A percentile compares a stretch with the other conserved stretches of the same genome.
Evolutionary conservation across 139 green algal species (phyloP).

Genomic region (Klebsormidium nitens): DNA sequence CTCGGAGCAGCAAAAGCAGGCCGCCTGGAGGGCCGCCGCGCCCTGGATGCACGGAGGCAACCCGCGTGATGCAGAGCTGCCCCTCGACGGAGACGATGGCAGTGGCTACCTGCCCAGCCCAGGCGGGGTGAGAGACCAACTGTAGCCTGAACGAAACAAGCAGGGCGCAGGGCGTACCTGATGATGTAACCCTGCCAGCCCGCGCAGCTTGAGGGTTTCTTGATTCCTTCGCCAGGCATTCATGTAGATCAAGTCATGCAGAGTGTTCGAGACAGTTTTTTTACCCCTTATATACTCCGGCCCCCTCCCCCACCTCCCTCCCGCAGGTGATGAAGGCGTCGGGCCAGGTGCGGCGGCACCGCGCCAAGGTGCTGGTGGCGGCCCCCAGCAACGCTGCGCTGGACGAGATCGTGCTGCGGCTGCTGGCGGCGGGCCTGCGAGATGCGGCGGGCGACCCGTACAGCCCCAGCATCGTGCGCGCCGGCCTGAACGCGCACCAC

Average conservation of each 20-base stretch:
- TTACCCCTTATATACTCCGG: too few relatives aligned
- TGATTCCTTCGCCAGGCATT: too few relatives aligned
- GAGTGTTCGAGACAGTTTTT: too few relatives aligned
- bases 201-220: too few relatives aligned
- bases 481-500: slow-evolving; percentile 43
- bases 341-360: background rate
- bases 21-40: slow-evolving; percentile 25
- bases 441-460: slow-evolving; percentile 32
- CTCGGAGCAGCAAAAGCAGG: background rate
- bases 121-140: too few relatives aligned
- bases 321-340: slow-evolving; percentile 21
- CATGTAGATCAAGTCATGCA: too few relatives aligned
- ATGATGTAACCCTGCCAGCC: too few relatives aligned
- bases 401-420: slow-evolving; percentile 48
- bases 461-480: slow-evolving; percentile 40
- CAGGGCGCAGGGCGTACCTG: too few relatives aligned
- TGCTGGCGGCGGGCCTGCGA: slow-evolving; percentile 33
- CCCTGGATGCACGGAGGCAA: slow-evolving; percentile 49
- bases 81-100: background rate
- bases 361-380: slow-evolving; percentile 46
- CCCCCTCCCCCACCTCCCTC: too few relatives aligned
- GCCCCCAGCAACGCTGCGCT: slow-evolving; percentile 49
- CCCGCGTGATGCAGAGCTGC: slow-evolving; percentile 23
- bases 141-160: too few relatives aligned
- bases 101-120: too few relatives aligned